These are phyloP conservation scores for Penstemon eatonii DNA, from an alignment of 257 asterid species.

Conservation along the genomic window DNA sequence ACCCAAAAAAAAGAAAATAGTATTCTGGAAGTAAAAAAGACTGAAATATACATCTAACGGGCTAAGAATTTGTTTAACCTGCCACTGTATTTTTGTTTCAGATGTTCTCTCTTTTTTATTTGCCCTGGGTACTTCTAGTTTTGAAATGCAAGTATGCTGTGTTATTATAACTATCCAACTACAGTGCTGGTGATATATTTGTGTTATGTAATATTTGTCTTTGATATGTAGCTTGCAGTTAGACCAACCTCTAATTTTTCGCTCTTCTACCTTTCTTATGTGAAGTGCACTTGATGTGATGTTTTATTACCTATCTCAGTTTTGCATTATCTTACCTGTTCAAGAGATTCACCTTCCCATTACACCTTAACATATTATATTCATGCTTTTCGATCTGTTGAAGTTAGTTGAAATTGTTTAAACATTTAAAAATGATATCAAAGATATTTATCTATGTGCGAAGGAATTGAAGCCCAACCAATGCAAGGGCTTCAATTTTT, in stretches of 20 bases:
- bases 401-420: background rate
- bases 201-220: background rate
- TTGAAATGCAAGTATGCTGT: background rate
- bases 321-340: background rate
- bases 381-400: background rate
- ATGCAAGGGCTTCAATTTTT: too few species aligned
- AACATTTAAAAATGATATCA: too few species aligned
- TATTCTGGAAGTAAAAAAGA: background rate
- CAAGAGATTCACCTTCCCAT: background rate
- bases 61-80: background rate
- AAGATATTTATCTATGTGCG: too few species aligned
- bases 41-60: background rate
- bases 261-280: slow-evolving; percentile 1
- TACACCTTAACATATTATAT: background rate
- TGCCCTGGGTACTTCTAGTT: slow-evolving; percentile 6
- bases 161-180: background rate
- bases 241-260: background rate
- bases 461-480: too few species aligned
- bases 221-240: background rate
- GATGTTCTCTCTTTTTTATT: background rate
- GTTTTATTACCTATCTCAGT: background rate
- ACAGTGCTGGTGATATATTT: background rate
- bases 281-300: background rate
- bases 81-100: background rate
- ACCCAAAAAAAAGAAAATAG: too few species aligned